Conservation (phyloP, 2,329 filamentous ascomycete genomes). For the Penicillium sp. region DNA sequence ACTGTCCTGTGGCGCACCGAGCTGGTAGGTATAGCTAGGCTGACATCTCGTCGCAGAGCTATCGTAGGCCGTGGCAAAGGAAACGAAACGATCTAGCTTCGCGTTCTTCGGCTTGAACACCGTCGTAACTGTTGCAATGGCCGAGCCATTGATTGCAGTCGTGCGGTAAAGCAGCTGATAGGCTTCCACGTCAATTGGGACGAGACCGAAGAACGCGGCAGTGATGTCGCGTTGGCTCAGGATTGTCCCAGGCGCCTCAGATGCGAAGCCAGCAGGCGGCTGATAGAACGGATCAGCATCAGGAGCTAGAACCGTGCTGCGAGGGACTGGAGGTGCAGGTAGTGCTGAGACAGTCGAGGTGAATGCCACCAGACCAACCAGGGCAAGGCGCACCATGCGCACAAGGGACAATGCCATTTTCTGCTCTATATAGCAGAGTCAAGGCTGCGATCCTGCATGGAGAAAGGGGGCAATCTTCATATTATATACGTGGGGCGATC, state of each 20-base stretch:
- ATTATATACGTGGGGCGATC: neutral
- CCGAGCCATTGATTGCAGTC: constrained; percentile 36
- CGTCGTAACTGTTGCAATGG: constrained; percentile 42
- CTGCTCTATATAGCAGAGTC: neutral
- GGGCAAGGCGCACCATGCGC: constrained; percentile 5
- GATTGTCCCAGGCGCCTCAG: constrained; percentile 22
- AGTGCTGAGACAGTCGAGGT: neutral
- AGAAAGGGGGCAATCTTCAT: neutral
- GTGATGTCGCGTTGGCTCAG: constrained; percentile 21
- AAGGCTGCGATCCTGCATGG: neutral
- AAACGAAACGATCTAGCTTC: constrained; percentile 36
- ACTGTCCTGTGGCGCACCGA: constrained; percentile 33
- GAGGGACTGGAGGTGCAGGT: neutral
- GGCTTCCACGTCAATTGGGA: constrained; percentile 23
- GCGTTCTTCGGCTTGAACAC: constrained; percentile 35
- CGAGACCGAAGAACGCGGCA: constrained; percentile 21
- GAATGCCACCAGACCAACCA: constrained; percentile 1
- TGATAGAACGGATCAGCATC: constrained; percentile 28
- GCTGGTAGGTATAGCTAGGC: constrained; percentile 30
- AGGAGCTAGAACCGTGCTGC: constrained; percentile 5
- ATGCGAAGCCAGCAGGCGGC: constrained; percentile 25
- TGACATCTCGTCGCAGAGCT: constrained; percentile 25
- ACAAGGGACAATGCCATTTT: constrained; percentile 4
- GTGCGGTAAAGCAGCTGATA: constrained; percentile 45
- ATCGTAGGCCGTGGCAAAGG: constrained; percentile 43